A percentile compares a stretch with the other conserved stretches of the same genome.
phyloP scores from a whole-genome alignment of 352 stramenopile species.

The Phytophthora ramorum region DNA sequence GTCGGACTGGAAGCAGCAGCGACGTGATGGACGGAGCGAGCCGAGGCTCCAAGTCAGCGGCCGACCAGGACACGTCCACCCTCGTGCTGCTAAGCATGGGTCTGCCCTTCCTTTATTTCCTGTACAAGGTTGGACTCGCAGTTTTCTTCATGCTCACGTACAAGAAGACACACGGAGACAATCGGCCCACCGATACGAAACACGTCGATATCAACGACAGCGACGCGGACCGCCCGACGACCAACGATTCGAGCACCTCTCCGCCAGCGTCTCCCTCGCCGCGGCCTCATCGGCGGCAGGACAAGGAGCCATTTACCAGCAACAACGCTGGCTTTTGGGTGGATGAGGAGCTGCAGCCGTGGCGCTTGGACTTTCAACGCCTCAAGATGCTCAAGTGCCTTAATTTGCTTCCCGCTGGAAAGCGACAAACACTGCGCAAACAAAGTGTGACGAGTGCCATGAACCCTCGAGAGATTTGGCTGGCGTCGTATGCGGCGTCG shows the following conservation, averaged over 20 bases:
- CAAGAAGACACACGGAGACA: constrained; percentile 11
- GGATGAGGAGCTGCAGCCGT: constrained; percentile 70
- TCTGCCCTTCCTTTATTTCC: constrained; percentile 46
- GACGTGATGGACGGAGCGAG: constrained; percentile 5
- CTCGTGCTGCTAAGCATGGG: constrained; percentile 44
- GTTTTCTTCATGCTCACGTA: constrained; percentile 46
- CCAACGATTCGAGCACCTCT: constrained; percentile 41
- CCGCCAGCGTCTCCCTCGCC: constrained; percentile 22
- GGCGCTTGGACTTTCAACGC: constrained; percentile 68
- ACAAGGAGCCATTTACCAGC: constrained; percentile 31
- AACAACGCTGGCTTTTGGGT: constrained; percentile 70
- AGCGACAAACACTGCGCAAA: constrained; percentile 48
- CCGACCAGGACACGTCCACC: constrained; percentile 27
- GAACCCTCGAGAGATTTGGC: constrained; percentile 64
- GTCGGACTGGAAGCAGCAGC: constrained; percentile 5
- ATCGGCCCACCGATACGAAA: constrained; percentile 11
- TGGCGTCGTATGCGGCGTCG: constrained; percentile 48
- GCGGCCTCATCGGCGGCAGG: constrained; percentile 18
- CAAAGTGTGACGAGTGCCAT: constrained; percentile 36
- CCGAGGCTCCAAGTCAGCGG: constrained; percentile 4
- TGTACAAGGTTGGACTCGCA: constrained; percentile 48
- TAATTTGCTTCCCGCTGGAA: constrained; percentile 51
- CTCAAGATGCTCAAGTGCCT: constrained; percentile 69
- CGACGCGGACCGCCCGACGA: constrained; percentile 28
- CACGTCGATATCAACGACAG: constrained; percentile 17